A percentile compares a stretch with the other conserved stretches of the same genome.
phyloP scores from a whole-genome alignment of 306 rosid genomes.

The Spatholobus suberectus region DNA sequence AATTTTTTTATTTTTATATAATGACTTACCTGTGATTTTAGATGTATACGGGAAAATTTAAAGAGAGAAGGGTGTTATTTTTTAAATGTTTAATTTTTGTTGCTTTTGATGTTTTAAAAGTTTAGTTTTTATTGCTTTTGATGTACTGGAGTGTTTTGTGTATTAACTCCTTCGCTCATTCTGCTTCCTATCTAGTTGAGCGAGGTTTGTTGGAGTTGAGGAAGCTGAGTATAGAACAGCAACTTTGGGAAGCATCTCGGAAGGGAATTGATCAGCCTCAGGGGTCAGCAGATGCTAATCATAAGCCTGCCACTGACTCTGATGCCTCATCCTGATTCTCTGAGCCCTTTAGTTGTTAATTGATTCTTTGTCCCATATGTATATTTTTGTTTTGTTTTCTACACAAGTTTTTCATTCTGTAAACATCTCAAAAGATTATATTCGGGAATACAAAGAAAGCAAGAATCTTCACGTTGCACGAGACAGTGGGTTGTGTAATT shows the following conservation, averaged over 20 bases:
- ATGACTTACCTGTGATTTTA: background rate
- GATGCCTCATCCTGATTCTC: constrained; percentile 54
- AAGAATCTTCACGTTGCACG: constrained; percentile 14
- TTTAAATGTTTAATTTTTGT: background rate
- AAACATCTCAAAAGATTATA: constrained; percentile 32
- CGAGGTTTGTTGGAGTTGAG: constrained; percentile 89
- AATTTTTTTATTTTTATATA: background rate
- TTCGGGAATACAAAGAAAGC: constrained; percentile 36
- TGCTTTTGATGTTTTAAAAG: constrained; percentile 9
- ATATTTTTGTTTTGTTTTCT: constrained; percentile 35
- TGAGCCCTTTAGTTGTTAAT: constrained; percentile 33
- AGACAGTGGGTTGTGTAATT: constrained; percentile 31
- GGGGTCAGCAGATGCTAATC: constrained; percentile 51
- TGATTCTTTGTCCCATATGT: constrained; percentile 44
- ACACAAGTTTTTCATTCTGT: constrained; percentile 26
- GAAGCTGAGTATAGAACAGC: constrained; percentile 92
- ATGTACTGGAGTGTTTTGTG: constrained; percentile 29
- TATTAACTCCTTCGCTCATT: constrained; percentile 23
- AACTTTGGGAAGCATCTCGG: constrained; percentile 98
- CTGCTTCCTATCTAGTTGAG: constrained; percentile 70
- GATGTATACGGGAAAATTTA: constrained; percentile 3
- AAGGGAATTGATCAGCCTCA: constrained; percentile 78
- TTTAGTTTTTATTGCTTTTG: background rate
- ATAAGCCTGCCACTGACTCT: constrained; percentile 61
- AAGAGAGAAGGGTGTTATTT: background rate